phyloP scores from a whole-genome alignment of 78 protist species.

The Dictyostelium intermedium region DNA sequence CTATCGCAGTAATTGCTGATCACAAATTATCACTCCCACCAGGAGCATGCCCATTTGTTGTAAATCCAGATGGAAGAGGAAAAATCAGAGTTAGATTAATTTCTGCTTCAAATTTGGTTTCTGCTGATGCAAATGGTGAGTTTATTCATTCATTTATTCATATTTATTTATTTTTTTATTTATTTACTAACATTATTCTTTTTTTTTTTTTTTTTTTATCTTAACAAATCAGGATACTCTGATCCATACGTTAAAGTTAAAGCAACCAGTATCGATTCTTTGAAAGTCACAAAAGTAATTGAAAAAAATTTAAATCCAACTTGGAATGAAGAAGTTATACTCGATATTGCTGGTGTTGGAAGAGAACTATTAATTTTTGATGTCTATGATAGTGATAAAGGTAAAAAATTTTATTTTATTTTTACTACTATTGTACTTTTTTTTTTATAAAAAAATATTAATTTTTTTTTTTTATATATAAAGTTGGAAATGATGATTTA shows the following conservation, averaged over 20 bases:
- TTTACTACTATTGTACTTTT: not conserved
- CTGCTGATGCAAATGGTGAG: constrained; percentile 41
- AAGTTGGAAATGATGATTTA: constrained; percentile 26
- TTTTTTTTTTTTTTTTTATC: not conserved
- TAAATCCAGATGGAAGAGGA: not conserved
- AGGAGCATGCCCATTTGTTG: not conserved
- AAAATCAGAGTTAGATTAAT: constrained; percentile 9
- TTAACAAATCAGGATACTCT: not conserved
- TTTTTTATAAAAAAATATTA: too few relatives aligned
- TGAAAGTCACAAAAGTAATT: not conserved
- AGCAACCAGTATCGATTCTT: not conserved
- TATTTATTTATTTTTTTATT: not conserved
- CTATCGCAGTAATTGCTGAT: not conserved
- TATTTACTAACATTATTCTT: not conserved
- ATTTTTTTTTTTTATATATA: too few relatives aligned
- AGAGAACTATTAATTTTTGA: not conserved
- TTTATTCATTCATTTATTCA: too few relatives aligned
- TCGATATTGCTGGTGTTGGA: not conserved
- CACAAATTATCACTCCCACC: not conserved
- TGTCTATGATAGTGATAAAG: not conserved
- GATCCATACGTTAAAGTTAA: constrained; percentile 2
- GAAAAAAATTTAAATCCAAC: constrained; percentile 4
- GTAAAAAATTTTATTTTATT: not conserved
- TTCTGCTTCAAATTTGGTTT: constrained; percentile 13
- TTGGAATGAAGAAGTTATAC: not conserved